A percentile compares a stretch with the other conserved stretches of the same genome.
Conservation (phyloP, 2,329 filamentous ascomycete genomes). For the Simplicillium sp. region DNA sequence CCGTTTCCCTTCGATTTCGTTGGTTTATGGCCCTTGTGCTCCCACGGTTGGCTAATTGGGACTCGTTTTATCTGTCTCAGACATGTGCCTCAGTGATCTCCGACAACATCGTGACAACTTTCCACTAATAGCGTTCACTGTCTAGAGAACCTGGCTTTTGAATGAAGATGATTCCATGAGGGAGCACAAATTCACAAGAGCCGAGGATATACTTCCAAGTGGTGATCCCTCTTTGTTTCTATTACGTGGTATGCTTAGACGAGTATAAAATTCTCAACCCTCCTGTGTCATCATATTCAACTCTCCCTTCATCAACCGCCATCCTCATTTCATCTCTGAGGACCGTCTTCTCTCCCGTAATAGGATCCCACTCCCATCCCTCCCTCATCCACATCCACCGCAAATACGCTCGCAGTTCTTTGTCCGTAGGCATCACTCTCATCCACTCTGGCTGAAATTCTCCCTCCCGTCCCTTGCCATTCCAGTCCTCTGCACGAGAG, state of each 20-base stretch:
- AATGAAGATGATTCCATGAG: not conserved
- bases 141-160: not conserved
- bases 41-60: no score
- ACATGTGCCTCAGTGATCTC: slow-evolving; percentile 2
- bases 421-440: slow-evolving; percentile 71
- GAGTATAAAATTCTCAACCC: slow-evolving; percentile 31
- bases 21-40: no score
- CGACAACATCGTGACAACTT: not conserved
- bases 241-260: not conserved
- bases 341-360: slow-evolving; percentile 52
- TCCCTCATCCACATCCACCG: slow-evolving; percentile 89
- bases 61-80: not conserved
- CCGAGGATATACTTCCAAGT: not conserved
- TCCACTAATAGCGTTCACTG: no score
- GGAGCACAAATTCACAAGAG: no score
- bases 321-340: slow-evolving; percentile 42
- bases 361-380: slow-evolving; percentile 71
- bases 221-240: not conserved
- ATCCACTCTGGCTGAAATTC: slow-evolving; percentile 84
- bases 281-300: slow-evolving; percentile 44
- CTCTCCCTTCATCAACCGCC: slow-evolving; percentile 47
- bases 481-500: slow-evolving; percentile 56
- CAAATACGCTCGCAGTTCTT: slow-evolving; percentile 79
- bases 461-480: slow-evolving; percentile 40
- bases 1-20: no score